phyloP scores from a whole-genome alignment of 2,329 filamentous ascomycete species.

The Hymenoscyphus albidus region DNA sequence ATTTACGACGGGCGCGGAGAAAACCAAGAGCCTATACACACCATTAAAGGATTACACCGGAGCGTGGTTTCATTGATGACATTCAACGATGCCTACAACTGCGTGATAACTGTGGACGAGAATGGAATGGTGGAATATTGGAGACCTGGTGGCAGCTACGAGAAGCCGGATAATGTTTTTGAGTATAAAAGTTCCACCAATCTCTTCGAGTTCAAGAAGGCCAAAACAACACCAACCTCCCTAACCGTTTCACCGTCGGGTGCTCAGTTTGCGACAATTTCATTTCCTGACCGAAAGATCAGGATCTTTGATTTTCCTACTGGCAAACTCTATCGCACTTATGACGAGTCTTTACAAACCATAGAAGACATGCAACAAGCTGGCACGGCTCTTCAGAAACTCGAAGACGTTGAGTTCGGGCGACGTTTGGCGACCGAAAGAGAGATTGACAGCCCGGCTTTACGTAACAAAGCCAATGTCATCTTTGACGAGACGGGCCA shows the following conservation, averaged over 20 bases:
- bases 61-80: constrained; percentile 78
- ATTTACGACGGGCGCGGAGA: constrained; percentile 91
- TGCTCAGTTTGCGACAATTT: constrained; percentile 81
- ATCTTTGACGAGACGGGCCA: constrained; percentile 95
- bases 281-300: constrained; percentile 89
- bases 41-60: constrained; percentile 74
- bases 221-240: constrained; percentile 78
- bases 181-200: constrained; percentile 90
- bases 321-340: constrained; percentile 84
- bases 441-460: constrained; percentile 69
- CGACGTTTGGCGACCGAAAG: constrained; percentile 80
- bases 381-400: constrained; percentile 73
- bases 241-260: constrained; percentile 84
- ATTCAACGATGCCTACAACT: constrained; percentile 86
- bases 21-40: constrained; percentile 70
- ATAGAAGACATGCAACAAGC: constrained; percentile 94
- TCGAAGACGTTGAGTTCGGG: constrained; percentile 91
- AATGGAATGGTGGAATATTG: constrained; percentile 97
- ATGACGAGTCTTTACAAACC: constrained; percentile 88
- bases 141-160: constrained; percentile 74
- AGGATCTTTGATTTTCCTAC: constrained; percentile 89
- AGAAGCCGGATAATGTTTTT: constrained; percentile 90
- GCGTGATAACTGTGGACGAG: constrained; percentile 84
- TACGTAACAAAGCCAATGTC: constrained; percentile 73
- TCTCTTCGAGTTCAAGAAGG: constrained; percentile 95